These are phyloP conservation scores for Podospora conica DNA, from an alignment of 495 filamentous ascomycete genomes.

Conservation along the genomic window DNA sequence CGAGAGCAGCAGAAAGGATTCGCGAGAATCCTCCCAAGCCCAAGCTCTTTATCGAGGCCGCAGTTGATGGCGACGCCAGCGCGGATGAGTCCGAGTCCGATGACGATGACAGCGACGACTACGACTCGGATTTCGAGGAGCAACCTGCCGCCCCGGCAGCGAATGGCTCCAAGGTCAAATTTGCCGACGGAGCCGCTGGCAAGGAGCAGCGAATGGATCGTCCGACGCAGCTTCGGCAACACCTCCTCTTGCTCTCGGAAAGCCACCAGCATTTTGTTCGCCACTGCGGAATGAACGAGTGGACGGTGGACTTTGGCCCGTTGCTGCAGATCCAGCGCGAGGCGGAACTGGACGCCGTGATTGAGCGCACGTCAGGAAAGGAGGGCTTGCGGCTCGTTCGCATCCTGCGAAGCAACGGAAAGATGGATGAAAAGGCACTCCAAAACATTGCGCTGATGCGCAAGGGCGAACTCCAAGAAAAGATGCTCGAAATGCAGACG, in stretches of 20 bases:
- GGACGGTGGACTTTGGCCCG: constrained; percentile 70
- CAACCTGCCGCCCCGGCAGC: constrained; percentile 4
- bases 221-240: constrained; percentile 58
- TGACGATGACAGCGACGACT: constrained; percentile 31
- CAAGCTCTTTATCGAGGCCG: constrained; percentile 34
- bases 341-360: constrained; percentile 68
- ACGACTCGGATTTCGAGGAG: constrained; percentile 27
- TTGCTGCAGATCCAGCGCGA: constrained; percentile 63
- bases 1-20: constrained; percentile 37
- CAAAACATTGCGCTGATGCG: constrained; percentile 66
- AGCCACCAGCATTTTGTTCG: constrained; percentile 64
- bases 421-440: constrained; percentile 83
- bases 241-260: constrained; percentile 69
- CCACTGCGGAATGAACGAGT: constrained; percentile 59
- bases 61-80: constrained; percentile 28
- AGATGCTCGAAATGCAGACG: constrained; percentile 73
- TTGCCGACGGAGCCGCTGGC: constrained; percentile 26
- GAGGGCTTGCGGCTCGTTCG: constrained; percentile 70
- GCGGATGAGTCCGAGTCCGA: constrained; percentile 34
- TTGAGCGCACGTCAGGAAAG: constrained; percentile 68
- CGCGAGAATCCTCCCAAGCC: constrained; percentile 35
- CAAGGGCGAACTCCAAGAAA: constrained; percentile 72
- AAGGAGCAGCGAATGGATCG: constrained; percentile 41
- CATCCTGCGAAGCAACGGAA: constrained; percentile 78
- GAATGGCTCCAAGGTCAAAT: constrained; percentile 29